Conservation (phyloP, 1,284 basidiomycete genomes). For the Inonotus obliquus region DNA sequence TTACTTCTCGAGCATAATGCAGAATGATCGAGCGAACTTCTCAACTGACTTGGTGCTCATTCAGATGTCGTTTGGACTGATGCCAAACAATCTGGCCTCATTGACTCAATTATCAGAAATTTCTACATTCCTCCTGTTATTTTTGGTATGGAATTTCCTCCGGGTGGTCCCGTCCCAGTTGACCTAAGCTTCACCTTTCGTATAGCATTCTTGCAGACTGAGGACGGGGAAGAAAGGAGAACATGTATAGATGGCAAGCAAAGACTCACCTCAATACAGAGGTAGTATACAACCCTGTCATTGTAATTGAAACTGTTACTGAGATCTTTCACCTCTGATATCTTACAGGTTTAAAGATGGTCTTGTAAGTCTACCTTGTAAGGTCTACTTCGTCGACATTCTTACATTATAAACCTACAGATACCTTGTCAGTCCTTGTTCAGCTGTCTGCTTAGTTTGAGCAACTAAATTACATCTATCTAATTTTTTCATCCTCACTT, state of each 20-base stretch:
- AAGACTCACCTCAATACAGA: constrained; percentile 65
- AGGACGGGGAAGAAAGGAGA: constrained; percentile 48
- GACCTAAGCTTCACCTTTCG: not conserved
- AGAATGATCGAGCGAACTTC: not conserved
- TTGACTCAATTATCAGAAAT: constrained; percentile 72
- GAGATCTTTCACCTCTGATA: not conserved
- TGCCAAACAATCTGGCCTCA: constrained; percentile 62
- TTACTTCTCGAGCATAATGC: not conserved
- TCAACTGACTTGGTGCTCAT: not conserved
- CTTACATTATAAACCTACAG: constrained; percentile 25
- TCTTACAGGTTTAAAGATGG: constrained; percentile 53
- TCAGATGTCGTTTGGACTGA: constrained; percentile 71
- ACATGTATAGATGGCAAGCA: constrained; percentile 77
- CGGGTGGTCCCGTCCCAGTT: not conserved
- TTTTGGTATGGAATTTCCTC: constrained; percentile 40
- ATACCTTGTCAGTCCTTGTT: constrained; percentile 44
- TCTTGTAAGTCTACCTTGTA: constrained; percentile 38
- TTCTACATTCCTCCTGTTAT: constrained; percentile 73
- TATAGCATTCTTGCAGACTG: constrained; percentile 44
- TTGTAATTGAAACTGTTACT: not conserved
- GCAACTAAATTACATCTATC: too few relatives aligned
- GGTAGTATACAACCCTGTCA: constrained; percentile 21
- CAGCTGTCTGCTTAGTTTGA: too few relatives aligned
- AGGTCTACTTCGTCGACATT: not conserved
- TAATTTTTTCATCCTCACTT: constrained; percentile 20